Evolutionary conservation across 2,329 filamentous ascomycete species (phyloP).

Genomic region (Fusarium musae): DNA sequence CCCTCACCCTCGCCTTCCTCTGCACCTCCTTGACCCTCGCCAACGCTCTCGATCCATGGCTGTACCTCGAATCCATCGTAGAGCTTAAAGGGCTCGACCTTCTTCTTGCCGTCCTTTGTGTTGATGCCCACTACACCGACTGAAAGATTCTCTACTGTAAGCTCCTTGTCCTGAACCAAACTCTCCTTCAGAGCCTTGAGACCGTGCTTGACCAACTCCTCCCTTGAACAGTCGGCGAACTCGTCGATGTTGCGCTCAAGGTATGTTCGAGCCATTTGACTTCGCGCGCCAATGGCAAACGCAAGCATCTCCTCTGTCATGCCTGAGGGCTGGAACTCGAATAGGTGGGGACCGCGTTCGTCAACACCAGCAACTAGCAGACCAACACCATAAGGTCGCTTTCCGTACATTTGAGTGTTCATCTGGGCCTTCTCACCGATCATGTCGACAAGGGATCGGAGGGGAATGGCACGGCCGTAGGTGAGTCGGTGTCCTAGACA

Average conservation of each 20-base stretch:
- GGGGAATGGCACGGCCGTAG: constrained; percentile 91
- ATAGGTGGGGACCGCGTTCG: constrained; percentile 92
- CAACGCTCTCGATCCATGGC: constrained; percentile 83
- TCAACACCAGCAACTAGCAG: constrained; percentile 93
- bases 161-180: constrained; percentile 94
- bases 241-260: constrained; percentile 90
- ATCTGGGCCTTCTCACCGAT: constrained; percentile 97
- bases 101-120: constrained; percentile 61
- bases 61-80: constrained; percentile 90
- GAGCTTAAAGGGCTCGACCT: constrained; percentile 84
- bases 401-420: constrained; percentile 98
- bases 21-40: constrained; percentile 60
- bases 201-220: constrained; percentile 91
- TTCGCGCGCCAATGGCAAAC: constrained; percentile 93
- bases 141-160: constrained; percentile 97
- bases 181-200: constrained; percentile 94
- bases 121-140: constrained; percentile 82
- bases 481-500: constrained; percentile 95
- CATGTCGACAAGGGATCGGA: constrained; percentile 88
- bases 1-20: constrained; percentile 48
- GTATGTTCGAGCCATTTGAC: constrained; percentile 98
- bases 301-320: constrained; percentile 98
- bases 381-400: constrained; percentile 94
- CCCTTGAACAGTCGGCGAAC: constrained; percentile 79
- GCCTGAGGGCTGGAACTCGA: constrained; percentile 96